Evolutionary conservation across 2,329 filamentous ascomycete genomes (phyloP).

Genomic region (Paramyrothecium roridum): DNA sequence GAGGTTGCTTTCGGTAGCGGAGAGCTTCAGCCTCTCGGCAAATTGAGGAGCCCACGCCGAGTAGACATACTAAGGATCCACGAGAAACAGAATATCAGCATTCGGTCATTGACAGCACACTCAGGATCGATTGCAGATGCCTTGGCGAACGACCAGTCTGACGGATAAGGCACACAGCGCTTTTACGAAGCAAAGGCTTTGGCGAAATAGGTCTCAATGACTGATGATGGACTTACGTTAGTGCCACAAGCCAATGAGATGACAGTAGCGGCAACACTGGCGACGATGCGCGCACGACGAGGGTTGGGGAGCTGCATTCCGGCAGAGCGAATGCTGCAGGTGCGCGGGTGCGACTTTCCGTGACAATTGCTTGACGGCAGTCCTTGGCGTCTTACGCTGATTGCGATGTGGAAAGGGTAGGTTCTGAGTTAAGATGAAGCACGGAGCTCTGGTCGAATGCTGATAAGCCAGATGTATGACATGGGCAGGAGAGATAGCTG

Average conservation of each 20-base stretch:
- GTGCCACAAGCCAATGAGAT: constrained; percentile 90
- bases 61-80: constrained; percentile 76
- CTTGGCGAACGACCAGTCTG: not conserved
- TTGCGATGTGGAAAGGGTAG: too few relatives aligned
- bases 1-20: constrained; percentile 89
- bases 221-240: constrained; percentile 59
- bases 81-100: not conserved
- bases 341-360: too few relatives aligned
- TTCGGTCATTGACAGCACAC: too few relatives aligned
- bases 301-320: constrained; percentile 28
- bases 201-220: not conserved
- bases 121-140: not conserved
- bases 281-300: constrained; percentile 68
- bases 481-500: not conserved
- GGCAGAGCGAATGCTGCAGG: not conserved
- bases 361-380: too few relatives aligned
- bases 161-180: not conserved
- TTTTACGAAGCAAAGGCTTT: not conserved
- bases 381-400: too few relatives aligned
- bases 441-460: not conserved
- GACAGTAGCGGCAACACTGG: constrained; percentile 78
- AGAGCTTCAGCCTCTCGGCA: constrained; percentile 78
- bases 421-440: not conserved
- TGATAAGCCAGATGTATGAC: not conserved
- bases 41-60: constrained; percentile 98